Evolutionary conservation across 1,284 basidiomycete genomes (phyloP), one percentile per base, ranked within the genome.

Genomic region (Quambalaria eucalypti): DNA sequence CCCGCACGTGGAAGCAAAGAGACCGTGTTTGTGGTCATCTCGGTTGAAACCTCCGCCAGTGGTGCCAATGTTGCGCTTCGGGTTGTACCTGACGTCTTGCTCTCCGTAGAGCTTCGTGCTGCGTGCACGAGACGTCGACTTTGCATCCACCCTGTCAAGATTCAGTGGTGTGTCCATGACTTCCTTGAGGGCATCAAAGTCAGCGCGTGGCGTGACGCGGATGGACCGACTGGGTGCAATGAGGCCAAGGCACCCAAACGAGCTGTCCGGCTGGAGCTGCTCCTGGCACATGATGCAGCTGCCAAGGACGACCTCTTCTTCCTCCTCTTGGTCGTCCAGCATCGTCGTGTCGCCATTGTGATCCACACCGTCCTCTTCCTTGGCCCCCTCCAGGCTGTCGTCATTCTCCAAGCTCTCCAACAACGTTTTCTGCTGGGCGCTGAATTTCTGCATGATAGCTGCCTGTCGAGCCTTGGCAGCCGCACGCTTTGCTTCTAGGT

Each of bases 231-330:
- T 96, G 0, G 90, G 85, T 73, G 98, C 93, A 4, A 98, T 76
- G 56, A 93, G 80, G 1, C 87, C 89, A n/a, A 99, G 81, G 48
- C 84, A 84, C 12, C 95, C 95, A 71, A 96, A 97, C 0, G 88
- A 80, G 57, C 83, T 82, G 12, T 81, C 78, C 0, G 80, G 77
- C 57, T 84, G 87, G 48, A 97, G 82, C 58, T 90, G 87, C 75
- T 98, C 95, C 76, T 98, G 95, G 69, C 95, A 99, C 7, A 98
- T 88, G 62, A 99, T 98, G 76, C 95, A 99, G 26, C 86, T 87
- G 1, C 93, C 95, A 61, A 54, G 81, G 38, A 79, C 77, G 16
- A 76, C 78, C 19, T 85, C 84, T 19, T 85, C 85, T 9, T 76
- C 75, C 26, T 76, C 76, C 39, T 71, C 64, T 57, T 71, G 71